Conservation (phyloP, 1,139 yeast genomes). For the Chernovozyma aurita region DNA sequence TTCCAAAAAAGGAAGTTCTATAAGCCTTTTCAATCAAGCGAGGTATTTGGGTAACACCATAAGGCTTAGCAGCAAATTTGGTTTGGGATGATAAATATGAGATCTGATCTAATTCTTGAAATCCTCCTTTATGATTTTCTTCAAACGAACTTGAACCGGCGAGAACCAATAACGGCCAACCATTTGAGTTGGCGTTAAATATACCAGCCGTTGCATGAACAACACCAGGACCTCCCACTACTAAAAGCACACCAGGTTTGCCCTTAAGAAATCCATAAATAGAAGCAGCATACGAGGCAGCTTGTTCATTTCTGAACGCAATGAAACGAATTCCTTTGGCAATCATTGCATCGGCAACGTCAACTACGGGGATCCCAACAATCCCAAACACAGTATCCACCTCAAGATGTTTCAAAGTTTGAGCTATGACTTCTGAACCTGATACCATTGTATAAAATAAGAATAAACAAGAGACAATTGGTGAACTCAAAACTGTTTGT, state of each 20-base stretch:
- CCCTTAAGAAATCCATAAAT: slow-evolving; percentile 60
- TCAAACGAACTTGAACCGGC: slow-evolving; percentile 54
- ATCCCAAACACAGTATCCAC: slow-evolving; percentile 57
- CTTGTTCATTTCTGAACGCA: slow-evolving; percentile 61
- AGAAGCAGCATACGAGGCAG: slow-evolving; percentile 69
- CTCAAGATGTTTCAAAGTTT: slow-evolving; percentile 40
- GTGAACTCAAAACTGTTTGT: too few relatives aligned
- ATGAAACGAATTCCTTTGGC: slow-evolving; percentile 49
- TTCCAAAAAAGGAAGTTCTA: slow-evolving; percentile 41
- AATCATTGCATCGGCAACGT: slow-evolving; percentile 52
- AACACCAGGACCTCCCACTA: slow-evolving; percentile 70
- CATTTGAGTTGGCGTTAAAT: slow-evolving; percentile 52
- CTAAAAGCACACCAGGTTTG: slow-evolving; percentile 57
- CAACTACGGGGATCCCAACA: slow-evolving; percentile 69
- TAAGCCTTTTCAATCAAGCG: slow-evolving; percentile 45
- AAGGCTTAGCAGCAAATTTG: slow-evolving; percentile 48
- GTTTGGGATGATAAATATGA: slow-evolving; percentile 39
- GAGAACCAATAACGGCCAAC: slow-evolving; percentile 56
- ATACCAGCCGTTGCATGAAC: slow-evolving; percentile 62
- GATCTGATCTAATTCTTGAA: slow-evolving; percentile 64
- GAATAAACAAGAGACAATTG: too few relatives aligned
- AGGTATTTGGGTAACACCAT: slow-evolving; percentile 29
- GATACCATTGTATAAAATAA: slow-evolving; percentile 7
- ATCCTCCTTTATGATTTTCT: slow-evolving; percentile 53
- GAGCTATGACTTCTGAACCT: slow-evolving; percentile 45